These are phyloP conservation scores for Skeletonema menzelii DNA, from an alignment of 108 stramenopile genomes.

Conservation along the genomic window DNA sequence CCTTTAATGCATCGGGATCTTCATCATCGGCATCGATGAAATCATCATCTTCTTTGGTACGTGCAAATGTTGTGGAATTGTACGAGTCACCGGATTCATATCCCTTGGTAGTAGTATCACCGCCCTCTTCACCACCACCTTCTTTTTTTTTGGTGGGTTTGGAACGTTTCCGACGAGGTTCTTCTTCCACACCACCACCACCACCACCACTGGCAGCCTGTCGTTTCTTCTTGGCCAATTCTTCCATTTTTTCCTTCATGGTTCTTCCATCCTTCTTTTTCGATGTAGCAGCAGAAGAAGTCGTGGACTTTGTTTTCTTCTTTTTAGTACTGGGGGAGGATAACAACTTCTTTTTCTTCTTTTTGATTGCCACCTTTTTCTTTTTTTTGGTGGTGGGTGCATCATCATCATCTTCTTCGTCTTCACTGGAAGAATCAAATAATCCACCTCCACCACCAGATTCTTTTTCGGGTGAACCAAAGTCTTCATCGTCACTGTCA, in stretches of 20 bases:
- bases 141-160: slow-evolving; percentile 13
- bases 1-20: slow-evolving; percentile 81
- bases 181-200: not conserved
- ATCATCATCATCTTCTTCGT: slow-evolving; percentile 24
- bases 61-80: slow-evolving; percentile 66
- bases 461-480: slow-evolving; percentile 47
- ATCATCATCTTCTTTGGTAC: slow-evolving; percentile 85
- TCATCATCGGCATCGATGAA: slow-evolving; percentile 92
- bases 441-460: slow-evolving; percentile 50
- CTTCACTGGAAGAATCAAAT: slow-evolving; percentile 69
- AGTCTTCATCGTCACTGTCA: slow-evolving; percentile 14
- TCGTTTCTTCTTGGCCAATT: slow-evolving; percentile 61
- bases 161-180: slow-evolving; percentile 30
- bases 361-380: slow-evolving; percentile 35
- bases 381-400: slow-evolving; percentile 12
- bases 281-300: no score
- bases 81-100: slow-evolving; percentile 72
- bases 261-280: slow-evolving; percentile 35
- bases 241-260: slow-evolving; percentile 80
- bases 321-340: not conserved
- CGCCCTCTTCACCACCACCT: slow-evolving; percentile 8
- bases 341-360: slow-evolving; percentile 16
- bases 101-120: slow-evolving; percentile 34
- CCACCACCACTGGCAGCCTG: slow-evolving; percentile 30
- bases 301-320: not conserved